Percentiles rank a stretch among this genome's conserved stretches.
phyloP scores from a whole-genome alignment of 805 yeast genomes.

The Nakazawaea sp. region DNA sequence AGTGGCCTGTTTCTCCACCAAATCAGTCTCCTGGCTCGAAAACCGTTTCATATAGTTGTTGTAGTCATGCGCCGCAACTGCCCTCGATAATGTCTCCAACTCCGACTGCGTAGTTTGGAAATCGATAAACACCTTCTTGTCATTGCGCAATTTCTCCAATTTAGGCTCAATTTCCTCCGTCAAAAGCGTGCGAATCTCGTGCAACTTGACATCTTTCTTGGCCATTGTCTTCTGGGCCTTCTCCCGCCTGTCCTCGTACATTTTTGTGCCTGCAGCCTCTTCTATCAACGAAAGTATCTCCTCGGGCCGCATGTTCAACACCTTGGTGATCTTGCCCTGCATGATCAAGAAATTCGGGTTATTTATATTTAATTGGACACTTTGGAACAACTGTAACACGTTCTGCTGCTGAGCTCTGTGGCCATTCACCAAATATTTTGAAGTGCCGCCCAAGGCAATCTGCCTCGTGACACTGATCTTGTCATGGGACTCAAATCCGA shows the following conservation, averaged over 20 bases:
- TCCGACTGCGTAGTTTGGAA: conserved; percentile 81
- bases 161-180: conserved; percentile 92
- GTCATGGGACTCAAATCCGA: conserved; percentile 72
- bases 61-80: conserved; percentile 76
- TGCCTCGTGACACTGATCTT: conserved; percentile 91
- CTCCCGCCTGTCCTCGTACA: conserved; percentile 89
- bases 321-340: conserved; percentile 99
- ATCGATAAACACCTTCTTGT: conserved; percentile 77
- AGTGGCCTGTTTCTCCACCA: conserved; percentile 32
- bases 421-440: conserved; percentile 90
- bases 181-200: conserved; percentile 65
- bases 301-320: conserved; percentile 89
- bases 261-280: conserved; percentile 97
- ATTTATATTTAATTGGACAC: conserved; percentile 91
- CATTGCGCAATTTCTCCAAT: conserved; percentile 69
- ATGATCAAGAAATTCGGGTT: conserved; percentile 95
- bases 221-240: conserved; percentile 89
- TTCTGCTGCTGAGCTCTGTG: conserved; percentile 94
- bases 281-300: conserved; percentile 89
- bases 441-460: conserved; percentile 82
- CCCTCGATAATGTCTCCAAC: conserved; percentile 64
- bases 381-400: conserved; percentile 83
- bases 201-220: conserved; percentile 80
- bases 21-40: conserved; percentile 34
- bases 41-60: conserved; percentile 32